These are phyloP conservation scores for Lolium multiflorum DNA, from an alignment of 176 grass and related monocot species.

Conservation along the genomic window DNA sequence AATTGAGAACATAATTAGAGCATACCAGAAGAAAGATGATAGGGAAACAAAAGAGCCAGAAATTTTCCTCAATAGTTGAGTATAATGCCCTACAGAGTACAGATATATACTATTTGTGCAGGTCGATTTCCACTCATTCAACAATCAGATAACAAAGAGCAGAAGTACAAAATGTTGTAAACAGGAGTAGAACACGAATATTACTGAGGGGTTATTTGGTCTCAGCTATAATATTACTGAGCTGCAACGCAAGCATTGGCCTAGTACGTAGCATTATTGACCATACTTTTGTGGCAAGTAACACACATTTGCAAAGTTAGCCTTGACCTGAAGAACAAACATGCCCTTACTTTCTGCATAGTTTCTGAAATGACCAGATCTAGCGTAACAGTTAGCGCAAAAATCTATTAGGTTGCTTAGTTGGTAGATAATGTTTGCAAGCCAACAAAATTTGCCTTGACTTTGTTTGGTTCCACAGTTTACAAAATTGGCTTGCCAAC, in stretches of 20 bases:
- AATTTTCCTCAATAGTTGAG: not conserved
- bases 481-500: not conserved
- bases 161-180: not conserved
- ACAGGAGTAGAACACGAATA: not conserved
- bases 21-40: not conserved
- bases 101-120: not conserved
- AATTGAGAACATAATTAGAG: slow-evolving; percentile 42
- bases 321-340: not conserved
- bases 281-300: not conserved
- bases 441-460: not conserved
- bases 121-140: not conserved
- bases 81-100: not conserved
- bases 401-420: not conserved
- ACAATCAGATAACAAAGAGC: not conserved
- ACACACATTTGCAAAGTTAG: not conserved
- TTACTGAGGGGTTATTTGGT: not conserved
- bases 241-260: not conserved
- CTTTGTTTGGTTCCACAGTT: not conserved
- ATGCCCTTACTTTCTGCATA: not conserved
- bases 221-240: not conserved
- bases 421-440: slow-evolving; percentile 3
- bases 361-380: not conserved
- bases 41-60: slow-evolving; percentile 27
- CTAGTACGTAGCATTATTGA: not conserved
- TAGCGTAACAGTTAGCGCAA: not conserved